Evolutionary conservation across 805 yeast genomes (phyloP), one percentile per base, ranked within the genome.

Genomic region (Kluyveromyces siamensis): DNA sequence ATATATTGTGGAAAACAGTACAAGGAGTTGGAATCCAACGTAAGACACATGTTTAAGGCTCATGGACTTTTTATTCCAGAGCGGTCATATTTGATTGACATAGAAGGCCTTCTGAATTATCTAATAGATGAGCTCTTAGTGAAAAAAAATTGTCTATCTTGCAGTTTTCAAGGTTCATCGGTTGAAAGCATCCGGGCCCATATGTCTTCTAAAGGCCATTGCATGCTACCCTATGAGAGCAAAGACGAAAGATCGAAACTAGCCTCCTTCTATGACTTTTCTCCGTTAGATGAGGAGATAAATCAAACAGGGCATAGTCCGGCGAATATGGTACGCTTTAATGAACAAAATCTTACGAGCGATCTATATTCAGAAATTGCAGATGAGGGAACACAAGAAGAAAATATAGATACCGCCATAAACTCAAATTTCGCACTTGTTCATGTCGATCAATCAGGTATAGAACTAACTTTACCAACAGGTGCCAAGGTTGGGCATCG

Each of bases 11-110:
- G 81, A 27, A 57, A 67, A 27, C 71, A 76, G 46, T 75, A 79
- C 52, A 68, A 61, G 13, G 79, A 77, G 27, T 60, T 80, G 16
- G 86, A 81, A 55, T 73, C 70, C 36, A 83, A 83, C 52, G 74
- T 84, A 30, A 73, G 72, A 27, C 96, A 93, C 65, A 84, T 93
- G 95, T 81, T 78, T 59, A 74, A 73, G 50, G 71, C 66, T 37
- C 96, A 86, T 65, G 98, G 98, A 1, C 72, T 93, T 40, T 93
- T 84, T 52, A 75, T 93, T 7, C 99, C 99, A 1, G 97, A 93
- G 64, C 71, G 74, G 52, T 74, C 78, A 14, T 89, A 79, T 58
- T 72, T 93, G 44, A 70, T 67, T 0, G 87, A 90, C 62, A 69
- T 78, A 44, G 74, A 71, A 38, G 98, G 97, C 0, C 72, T 93